phyloP scores from a whole-genome alignment of 805 yeast genomes.

The Novakomyces olei region DNA sequence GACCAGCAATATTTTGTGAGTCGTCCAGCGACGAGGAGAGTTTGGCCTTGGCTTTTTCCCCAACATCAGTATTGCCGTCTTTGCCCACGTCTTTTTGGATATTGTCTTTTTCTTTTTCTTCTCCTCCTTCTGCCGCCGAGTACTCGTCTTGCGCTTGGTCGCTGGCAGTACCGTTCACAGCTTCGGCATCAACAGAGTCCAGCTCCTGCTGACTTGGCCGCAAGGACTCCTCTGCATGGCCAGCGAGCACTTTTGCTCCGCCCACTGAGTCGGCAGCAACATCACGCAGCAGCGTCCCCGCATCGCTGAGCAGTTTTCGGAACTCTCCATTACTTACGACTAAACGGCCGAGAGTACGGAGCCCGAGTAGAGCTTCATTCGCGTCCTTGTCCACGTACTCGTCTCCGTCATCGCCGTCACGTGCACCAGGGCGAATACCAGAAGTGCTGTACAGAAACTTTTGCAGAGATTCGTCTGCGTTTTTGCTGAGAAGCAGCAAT shows the following conservation, averaged over 20 bases:
- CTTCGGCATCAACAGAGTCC: neutral
- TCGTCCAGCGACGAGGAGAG: too few species aligned
- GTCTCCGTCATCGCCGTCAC: too few species aligned
- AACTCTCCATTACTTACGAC: neutral
- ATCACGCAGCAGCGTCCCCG: neutral
- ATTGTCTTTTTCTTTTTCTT: neutral
- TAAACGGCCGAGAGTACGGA: neutral
- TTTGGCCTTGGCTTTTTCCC: conserved; percentile 1
- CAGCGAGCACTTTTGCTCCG: neutral
- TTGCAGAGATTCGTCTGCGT: conserved; percentile 8
- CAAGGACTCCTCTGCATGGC: neutral
- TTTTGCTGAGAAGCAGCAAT: conserved; percentile 7
- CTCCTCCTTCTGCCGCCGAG: neutral
- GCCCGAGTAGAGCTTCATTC: too few species aligned
- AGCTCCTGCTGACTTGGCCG: neutral
- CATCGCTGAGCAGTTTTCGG: neutral
- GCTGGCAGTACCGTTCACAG: neutral
- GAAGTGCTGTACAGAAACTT: conserved; percentile 1
- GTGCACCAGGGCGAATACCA: conserved; percentile 10
- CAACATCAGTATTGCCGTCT: neutral
- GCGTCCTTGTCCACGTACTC: too few species aligned
- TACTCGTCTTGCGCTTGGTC: neutral
- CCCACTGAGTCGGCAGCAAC: neutral
- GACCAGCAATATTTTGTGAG: too few species aligned
- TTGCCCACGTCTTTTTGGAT: neutral